phyloP scores from a whole-genome alignment of 75 land plant genomes.

The Adiantum capillusveneris region DNA sequence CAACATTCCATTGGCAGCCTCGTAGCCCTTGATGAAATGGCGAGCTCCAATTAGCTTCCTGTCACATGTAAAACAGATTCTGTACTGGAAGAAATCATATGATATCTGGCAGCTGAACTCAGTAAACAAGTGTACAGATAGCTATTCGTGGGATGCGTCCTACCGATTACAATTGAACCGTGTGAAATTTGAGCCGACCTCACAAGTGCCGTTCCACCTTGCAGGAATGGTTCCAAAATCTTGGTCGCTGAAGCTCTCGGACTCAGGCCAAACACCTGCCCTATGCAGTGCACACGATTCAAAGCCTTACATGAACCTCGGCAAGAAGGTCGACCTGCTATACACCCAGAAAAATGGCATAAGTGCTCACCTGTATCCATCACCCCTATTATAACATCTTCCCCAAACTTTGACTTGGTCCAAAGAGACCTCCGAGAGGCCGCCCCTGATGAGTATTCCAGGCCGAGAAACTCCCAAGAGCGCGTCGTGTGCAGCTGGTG shows the following conservation, averaged over 20 bases:
- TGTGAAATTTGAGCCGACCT: constrained; percentile 37
- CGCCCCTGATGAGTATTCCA: constrained; percentile 14
- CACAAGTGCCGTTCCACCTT: constrained; percentile 72
- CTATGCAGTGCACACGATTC: too few relatives aligned
- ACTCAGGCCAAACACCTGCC: constrained; percentile 78
- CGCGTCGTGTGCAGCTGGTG: constrained; percentile 35
- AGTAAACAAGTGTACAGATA: neutral
- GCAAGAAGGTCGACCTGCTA: neutral
- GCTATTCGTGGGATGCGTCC: neutral
- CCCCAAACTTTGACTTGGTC: constrained; percentile 46
- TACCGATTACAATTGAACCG: constrained; percentile 42
- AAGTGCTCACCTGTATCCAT: constrained; percentile 35
- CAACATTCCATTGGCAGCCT: constrained; percentile 8
- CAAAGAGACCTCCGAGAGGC: constrained; percentile 25
- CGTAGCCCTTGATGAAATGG: constrained; percentile 33
- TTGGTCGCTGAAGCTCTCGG: constrained; percentile 55
- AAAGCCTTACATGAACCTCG: too few relatives aligned
- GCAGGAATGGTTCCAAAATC: constrained; percentile 55
- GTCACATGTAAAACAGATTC: neutral
- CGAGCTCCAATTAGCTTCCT: constrained; percentile 43
- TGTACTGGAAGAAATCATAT: neutral
- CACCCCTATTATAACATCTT: constrained; percentile 57
- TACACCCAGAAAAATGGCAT: neutral
- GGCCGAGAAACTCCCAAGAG: constrained; percentile 46
- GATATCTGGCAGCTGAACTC: neutral